Conservation (phyloP, 768 basidiomycete genomes). For the Tulasnella sp. region DNA sequence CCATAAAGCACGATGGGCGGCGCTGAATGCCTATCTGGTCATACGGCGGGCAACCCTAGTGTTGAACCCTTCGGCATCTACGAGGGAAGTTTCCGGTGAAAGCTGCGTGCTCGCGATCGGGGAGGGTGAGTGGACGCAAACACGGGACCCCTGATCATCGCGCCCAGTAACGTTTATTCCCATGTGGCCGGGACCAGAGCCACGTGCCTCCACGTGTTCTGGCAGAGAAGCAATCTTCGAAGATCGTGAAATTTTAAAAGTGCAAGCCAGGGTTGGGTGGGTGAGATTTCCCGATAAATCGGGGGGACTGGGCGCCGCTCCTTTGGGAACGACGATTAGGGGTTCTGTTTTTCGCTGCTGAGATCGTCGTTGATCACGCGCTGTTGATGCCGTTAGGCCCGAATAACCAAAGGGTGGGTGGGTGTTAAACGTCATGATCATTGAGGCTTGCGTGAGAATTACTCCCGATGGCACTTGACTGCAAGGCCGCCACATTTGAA, state of each 20-base stretch:
- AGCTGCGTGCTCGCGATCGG: background rate
- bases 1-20: background rate
- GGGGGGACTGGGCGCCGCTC: background rate
- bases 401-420: background rate
- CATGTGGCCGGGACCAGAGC: background rate
- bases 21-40: background rate
- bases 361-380: slow-evolving; percentile 7
- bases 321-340: background rate
- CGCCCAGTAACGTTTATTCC: background rate
- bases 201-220: slow-evolving; percentile 13
- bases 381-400: background rate
- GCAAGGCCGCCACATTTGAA: background rate
- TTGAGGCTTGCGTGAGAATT: background rate
- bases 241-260: slow-evolving; percentile 7
- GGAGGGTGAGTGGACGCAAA: too few relatives aligned
- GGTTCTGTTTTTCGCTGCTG: background rate
- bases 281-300: background rate
- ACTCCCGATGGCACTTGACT: background rate
- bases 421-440: background rate
- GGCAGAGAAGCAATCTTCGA: background rate
- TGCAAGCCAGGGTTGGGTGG: background rate
- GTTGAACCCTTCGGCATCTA: background rate
- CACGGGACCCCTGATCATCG: background rate
- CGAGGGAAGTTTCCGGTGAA: background rate
- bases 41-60: background rate